Percentiles rank a stretch among this genome's conserved stretches.
Evolutionary conservation across 768 basidiomycete genomes (phyloP).

Genomic region (Leucocoprinus sp.): DNA sequence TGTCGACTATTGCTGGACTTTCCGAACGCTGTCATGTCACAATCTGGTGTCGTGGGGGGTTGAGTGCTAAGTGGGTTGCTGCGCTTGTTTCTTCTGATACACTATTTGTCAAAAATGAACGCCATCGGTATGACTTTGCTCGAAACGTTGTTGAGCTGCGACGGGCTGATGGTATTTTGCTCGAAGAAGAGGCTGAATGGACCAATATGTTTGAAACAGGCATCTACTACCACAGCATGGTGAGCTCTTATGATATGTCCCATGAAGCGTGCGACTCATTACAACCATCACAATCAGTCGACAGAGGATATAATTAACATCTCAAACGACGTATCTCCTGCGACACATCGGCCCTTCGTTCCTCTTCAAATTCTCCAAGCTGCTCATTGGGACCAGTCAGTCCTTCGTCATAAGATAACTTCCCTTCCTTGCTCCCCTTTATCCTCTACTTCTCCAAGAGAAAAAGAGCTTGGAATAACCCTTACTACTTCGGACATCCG

Average conservation of each 20-base stretch:
- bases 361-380: slow-evolving; percentile 60
- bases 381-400: slow-evolving; percentile 72
- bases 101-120: slow-evolving; percentile 72
- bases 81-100: slow-evolving; percentile 71
- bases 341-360: slow-evolving; percentile 61
- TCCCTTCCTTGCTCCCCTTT: slow-evolving; percentile 25
- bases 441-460: slow-evolving; percentile 28
- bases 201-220: slow-evolving; percentile 61
- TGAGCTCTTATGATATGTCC: slow-evolving; percentile 22
- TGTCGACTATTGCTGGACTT: not conserved
- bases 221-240: slow-evolving; percentile 87
- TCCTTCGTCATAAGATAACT: slow-evolving; percentile 55
- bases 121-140: slow-evolving; percentile 74
- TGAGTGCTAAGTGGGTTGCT: slow-evolving; percentile 66
- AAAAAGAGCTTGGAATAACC: slow-evolving; percentile 67
- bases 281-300: slow-evolving; percentile 32
- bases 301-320: slow-evolving; percentile 75
- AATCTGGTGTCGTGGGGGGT: slow-evolving; percentile 71
- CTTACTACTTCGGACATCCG: slow-evolving; percentile 45
- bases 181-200: slow-evolving; percentile 67
- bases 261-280: not conserved
- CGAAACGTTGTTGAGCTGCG: slow-evolving; percentile 69
- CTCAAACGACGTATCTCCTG: slow-evolving; percentile 67
- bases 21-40: slow-evolving; percentile 26
- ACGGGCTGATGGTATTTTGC: slow-evolving; percentile 41